A percentile compares a stretch with the other conserved stretches of the same genome.
Evolutionary conservation across 1,139 yeast species (phyloP).

Genomic region (Meyerozyma sp.): DNA sequence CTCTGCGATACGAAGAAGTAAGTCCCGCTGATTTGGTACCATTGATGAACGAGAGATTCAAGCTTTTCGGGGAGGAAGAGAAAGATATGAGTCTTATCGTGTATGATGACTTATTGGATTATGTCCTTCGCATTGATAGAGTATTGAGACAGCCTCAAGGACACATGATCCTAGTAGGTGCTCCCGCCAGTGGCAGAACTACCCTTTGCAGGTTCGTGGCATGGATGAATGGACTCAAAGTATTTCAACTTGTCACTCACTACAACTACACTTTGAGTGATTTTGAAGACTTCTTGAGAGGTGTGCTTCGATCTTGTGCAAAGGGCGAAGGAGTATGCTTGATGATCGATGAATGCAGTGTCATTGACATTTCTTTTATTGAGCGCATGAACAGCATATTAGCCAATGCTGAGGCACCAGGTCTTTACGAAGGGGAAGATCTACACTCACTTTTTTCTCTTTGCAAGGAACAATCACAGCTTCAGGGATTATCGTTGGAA

Average conservation of each 20-base stretch:
- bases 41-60: conserved; percentile 61
- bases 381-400: conserved; percentile 89
- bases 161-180: conserved; percentile 84
- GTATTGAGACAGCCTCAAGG: conserved; percentile 86
- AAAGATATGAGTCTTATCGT: conserved; percentile 56
- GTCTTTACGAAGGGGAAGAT: conserved; percentile 79
- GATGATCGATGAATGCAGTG: conserved; percentile 75
- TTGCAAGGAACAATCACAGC: conserved; percentile 55
- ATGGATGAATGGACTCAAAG: conserved; percentile 80
- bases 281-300: conserved; percentile 63
- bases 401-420: conserved; percentile 92
- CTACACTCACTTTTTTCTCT: conserved; percentile 45
- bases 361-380: conserved; percentile 71
- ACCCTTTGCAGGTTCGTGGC: conserved; percentile 77
- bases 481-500: conserved; percentile 61
- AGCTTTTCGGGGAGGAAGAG: conserved; percentile 75
- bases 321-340: conserved; percentile 65
- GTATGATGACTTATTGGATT: conserved; percentile 69
- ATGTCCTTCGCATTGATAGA: conserved; percentile 73
- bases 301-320: conserved; percentile 41
- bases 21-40: conserved; percentile 39
- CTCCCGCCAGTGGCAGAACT: conserved; percentile 78
- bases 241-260: conserved; percentile 55
- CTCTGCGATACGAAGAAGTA: conserved; percentile 58
- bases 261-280: conserved; percentile 52